Conservation (phyloP, 2,329 filamentous ascomycete species). For the Colletotrichum sp. region DNA sequence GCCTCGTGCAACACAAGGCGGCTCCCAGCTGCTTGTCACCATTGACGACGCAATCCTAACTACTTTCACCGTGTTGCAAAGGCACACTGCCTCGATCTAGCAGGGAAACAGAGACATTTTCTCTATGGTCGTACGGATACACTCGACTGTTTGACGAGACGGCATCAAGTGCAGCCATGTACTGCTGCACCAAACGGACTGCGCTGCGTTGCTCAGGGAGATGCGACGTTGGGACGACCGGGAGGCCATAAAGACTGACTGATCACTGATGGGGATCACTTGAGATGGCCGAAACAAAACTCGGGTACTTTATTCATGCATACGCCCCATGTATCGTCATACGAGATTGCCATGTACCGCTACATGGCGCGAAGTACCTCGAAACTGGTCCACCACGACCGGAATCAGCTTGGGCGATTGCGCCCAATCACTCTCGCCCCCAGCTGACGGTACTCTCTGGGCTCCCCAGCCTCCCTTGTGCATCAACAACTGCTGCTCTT, state of each 20-base stretch:
- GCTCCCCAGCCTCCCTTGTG: slow-evolving; percentile 1
- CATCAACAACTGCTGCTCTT: background rate
- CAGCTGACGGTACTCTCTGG: slow-evolving; percentile 3
- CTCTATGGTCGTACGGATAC: background rate
- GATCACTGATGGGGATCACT: slow-evolving; percentile 5
- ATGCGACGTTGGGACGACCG: slow-evolving; percentile 14
- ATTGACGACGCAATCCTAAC: background rate
- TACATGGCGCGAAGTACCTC: slow-evolving; percentile 28
- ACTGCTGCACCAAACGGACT: background rate
- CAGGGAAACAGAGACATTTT: background rate
- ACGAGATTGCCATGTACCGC: slow-evolving; percentile 29
- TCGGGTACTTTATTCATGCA: slow-evolving; percentile 33
- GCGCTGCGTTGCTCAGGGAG: slow-evolving; percentile 1
- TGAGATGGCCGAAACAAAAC: slow-evolving; percentile 7
- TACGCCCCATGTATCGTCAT: slow-evolving; percentile 29
- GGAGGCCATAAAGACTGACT: slow-evolving; percentile 4
- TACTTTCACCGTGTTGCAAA: background rate
- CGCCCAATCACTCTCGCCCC: slow-evolving; percentile 14
- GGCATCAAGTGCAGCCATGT: background rate
- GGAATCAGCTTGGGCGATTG: slow-evolving; percentile 6
- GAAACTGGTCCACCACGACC: slow-evolving; percentile 1
- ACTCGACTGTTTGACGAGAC: background rate
- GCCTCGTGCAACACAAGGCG: background rate
- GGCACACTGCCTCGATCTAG: background rate
- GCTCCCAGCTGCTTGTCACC: background rate